Conservation (phyloP, 805 yeast species). For the Kuraishia ogatae region DNA sequence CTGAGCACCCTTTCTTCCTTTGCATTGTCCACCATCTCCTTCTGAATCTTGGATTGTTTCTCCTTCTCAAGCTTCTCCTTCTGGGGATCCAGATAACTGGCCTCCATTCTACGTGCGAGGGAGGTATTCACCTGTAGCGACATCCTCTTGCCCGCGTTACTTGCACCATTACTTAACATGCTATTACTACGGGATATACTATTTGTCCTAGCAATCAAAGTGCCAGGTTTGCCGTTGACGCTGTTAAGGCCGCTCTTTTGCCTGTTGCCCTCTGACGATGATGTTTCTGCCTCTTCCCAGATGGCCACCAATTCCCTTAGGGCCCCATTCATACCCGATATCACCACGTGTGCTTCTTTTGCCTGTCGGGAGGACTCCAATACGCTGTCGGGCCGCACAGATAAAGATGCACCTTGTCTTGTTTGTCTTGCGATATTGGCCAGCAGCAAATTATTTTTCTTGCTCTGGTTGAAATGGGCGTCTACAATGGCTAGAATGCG, state of each 20-base stretch:
- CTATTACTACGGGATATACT: background rate
- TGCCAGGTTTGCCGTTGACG: background rate
- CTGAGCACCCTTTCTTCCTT: conserved; percentile 14
- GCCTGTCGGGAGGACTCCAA: conserved; percentile 32
- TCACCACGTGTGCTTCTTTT: conserved; percentile 26
- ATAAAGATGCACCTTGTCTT: conserved; percentile 28
- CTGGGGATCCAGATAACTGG: conserved; percentile 15
- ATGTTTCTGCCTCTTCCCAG: conserved; percentile 4
- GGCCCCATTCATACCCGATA: conserved; percentile 4
- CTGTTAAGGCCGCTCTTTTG: background rate
- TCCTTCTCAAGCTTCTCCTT: conserved; percentile 16
- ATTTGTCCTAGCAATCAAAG: background rate
- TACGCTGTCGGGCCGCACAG: conserved; percentile 26
- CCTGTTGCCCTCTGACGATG: background rate
- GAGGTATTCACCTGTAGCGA: background rate
- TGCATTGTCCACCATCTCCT: conserved; percentile 14
- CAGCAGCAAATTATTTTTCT: conserved; percentile 38
- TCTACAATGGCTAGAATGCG: conserved; percentile 14
- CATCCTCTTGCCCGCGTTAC: background rate
- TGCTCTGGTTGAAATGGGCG: conserved; percentile 26
- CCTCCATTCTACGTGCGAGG: conserved; percentile 11
- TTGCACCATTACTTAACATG: background rate
- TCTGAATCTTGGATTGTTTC: conserved; percentile 15
- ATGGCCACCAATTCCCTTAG: conserved; percentile 5
- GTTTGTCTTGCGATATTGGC: conserved; percentile 39